Percentiles rank a stretch among this genome's conserved stretches.
These are phyloP conservation scores for Alternaria longipes DNA, from an alignment of 2,329 filamentous ascomycete genomes.

Conservation along the genomic window DNA sequence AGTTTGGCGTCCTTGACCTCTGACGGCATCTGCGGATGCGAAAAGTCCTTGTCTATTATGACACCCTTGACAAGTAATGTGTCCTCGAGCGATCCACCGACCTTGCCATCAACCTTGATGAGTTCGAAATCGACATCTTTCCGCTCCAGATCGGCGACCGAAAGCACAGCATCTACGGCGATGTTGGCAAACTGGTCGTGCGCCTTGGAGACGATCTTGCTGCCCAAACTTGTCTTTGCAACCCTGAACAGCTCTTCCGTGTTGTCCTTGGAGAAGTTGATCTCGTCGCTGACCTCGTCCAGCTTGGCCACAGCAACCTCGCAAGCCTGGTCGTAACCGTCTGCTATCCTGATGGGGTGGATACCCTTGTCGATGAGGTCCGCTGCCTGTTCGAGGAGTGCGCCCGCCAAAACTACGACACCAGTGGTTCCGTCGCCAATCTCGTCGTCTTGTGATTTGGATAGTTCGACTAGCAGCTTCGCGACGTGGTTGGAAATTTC, in stretches of 20 bases:
- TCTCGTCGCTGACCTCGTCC: slow-evolving; percentile 90
- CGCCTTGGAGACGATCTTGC: slow-evolving; percentile 98
- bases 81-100: slow-evolving; percentile 92
- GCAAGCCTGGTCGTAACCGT: slow-evolving; percentile 97
- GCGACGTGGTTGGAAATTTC: slow-evolving; percentile 98
- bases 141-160: slow-evolving; percentile 92
- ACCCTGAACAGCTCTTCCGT: slow-evolving; percentile 92
- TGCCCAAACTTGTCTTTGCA: slow-evolving; percentile 92
- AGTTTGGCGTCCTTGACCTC: slow-evolving; percentile 96
- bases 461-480: slow-evolving; percentile 94
- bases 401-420: slow-evolving; percentile 94
- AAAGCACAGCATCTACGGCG: slow-evolving; percentile 94
- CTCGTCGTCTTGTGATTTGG: slow-evolving; percentile 98
- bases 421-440: slow-evolving; percentile 98
- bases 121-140: slow-evolving; percentile 99
- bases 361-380: slow-evolving; percentile 99
- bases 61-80: slow-evolving; percentile 95
- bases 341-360: slow-evolving; percentile 97
- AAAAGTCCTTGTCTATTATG: slow-evolving; percentile 99
- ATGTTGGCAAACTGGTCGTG: slow-evolving; percentile 99
- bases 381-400: slow-evolving; percentile 93
- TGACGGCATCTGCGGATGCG: slow-evolving; percentile 97
- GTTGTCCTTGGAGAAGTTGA: slow-evolving; percentile 82
- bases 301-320: slow-evolving; percentile 94
- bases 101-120: slow-evolving; percentile 99